A percentile compares a stretch with the other conserved stretches of the same genome.
These are phyloP conservation scores for Endotrypanum monterogeii DNA, from an alignment of 208 protist species.

Conservation along the genomic window DNA sequence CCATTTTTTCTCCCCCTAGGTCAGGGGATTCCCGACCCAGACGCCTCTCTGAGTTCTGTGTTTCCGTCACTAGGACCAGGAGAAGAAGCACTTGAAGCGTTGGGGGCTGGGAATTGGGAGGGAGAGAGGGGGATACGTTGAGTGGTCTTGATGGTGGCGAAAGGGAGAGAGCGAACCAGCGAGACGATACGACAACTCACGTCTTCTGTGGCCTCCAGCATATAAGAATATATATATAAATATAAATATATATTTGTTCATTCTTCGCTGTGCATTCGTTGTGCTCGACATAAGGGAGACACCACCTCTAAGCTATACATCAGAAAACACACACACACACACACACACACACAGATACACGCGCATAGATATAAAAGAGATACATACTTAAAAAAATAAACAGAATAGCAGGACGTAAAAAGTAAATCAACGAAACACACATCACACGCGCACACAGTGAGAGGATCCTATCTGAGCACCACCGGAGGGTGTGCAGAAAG, in stretches of 20 bases:
- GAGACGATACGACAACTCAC: not conserved
- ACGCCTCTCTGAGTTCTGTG: not conserved
- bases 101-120: slow-evolving; percentile 2
- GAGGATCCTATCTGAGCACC: no score
- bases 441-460: no score
- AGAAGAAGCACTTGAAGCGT: not conserved
- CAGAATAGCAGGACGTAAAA: slow-evolving; percentile 11
- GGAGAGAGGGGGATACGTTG: not conserved
- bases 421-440: not conserved
- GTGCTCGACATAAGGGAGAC: no score
- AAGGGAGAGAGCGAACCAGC: not conserved
- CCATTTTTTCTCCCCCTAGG: not conserved
- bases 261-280: no score
- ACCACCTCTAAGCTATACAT: not conserved
- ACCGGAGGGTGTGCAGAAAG: no score
- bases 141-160: not conserved
- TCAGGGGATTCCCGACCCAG: not conserved
- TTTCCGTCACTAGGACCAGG: no score
- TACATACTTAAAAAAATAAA: not conserved
- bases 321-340: not conserved
- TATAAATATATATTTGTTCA: no score
- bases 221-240: no score
- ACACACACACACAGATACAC: not conserved
- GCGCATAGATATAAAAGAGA: not conserved
- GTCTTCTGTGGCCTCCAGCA: no score